Percentiles rank a stretch among this genome's conserved stretches.
These are phyloP conservation scores for Blastocystis sp. DNA, from an alignment of 352 stramenopile species.

Conservation along the genomic window DNA sequence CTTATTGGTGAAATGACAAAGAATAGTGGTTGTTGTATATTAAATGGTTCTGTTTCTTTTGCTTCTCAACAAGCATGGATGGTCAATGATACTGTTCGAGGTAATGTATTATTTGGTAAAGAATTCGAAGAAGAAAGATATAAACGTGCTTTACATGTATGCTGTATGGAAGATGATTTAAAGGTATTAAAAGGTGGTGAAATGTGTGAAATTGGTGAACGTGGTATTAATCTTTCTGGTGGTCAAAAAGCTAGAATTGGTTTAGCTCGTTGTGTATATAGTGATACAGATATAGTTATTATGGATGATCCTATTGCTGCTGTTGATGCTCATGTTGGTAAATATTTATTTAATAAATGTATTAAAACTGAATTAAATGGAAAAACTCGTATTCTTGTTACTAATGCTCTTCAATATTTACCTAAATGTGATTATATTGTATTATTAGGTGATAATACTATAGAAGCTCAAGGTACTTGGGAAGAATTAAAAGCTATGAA, in stretches of 20 bases:
- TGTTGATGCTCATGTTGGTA: constrained; percentile 50
- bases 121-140: constrained; percentile 51
- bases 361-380: constrained; percentile 49
- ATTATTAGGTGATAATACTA: constrained; percentile 44
- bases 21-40: constrained; percentile 39
- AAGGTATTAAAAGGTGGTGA: constrained; percentile 56
- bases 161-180: constrained; percentile 57
- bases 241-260: constrained; percentile 51
- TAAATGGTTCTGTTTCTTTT: constrained; percentile 54
- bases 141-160: constrained; percentile 50
- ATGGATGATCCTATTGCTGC: constrained; percentile 45
- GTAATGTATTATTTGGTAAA: constrained; percentile 71
- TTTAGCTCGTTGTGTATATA: constrained; percentile 48
- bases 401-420: constrained; percentile 52
- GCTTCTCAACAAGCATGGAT: constrained; percentile 70
- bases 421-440: constrained; percentile 47
- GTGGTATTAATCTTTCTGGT: constrained; percentile 53
- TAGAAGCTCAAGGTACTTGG: constrained; percentile 50
- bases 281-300: constrained; percentile 46
- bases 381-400: constrained; percentile 52
- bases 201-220: constrained; percentile 59
- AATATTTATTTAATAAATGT: constrained; percentile 51
- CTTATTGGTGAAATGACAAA: constrained; percentile 73
- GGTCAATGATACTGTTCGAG: constrained; percentile 64
- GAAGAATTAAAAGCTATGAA: constrained; percentile 41